Percentiles rank a stretch among this genome's conserved stretches.
These are phyloP conservation scores for Sphagnurus paluster DNA, from an alignment of 1,284 basidiomycete genomes.

Conservation along the genomic window DNA sequence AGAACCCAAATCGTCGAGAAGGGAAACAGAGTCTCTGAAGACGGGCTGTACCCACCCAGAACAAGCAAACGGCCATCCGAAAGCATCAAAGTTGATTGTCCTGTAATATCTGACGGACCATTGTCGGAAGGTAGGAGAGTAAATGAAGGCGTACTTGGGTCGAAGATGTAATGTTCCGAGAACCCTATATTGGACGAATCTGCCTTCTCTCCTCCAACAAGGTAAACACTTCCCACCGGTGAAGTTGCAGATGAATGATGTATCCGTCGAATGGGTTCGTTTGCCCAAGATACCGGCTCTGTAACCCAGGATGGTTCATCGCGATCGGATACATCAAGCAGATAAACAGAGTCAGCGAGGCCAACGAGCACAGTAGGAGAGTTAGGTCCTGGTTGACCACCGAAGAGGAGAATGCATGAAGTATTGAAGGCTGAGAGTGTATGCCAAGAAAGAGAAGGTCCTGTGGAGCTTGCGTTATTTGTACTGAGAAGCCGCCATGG, in stretches of 20 bases:
- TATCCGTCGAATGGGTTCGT: slow-evolving; percentile 71
- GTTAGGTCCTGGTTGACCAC: slow-evolving; percentile 69
- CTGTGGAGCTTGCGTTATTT: slow-evolving; percentile 43
- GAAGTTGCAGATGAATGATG: slow-evolving; percentile 63
- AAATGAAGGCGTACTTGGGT: slow-evolving; percentile 53
- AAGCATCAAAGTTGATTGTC: slow-evolving; percentile 70
- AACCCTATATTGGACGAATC: slow-evolving; percentile 73
- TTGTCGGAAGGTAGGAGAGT: slow-evolving; percentile 49
- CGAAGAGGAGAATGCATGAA: slow-evolving; percentile 63
- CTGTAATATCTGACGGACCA: slow-evolving; percentile 67
- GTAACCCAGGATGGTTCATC: slow-evolving; percentile 45
- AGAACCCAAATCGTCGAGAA: slow-evolving; percentile 65
- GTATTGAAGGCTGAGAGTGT: slow-evolving; percentile 66
- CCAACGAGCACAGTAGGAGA: slow-evolving; percentile 53
- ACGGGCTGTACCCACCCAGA: slow-evolving; percentile 70
- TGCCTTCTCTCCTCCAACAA: slow-evolving; percentile 75
- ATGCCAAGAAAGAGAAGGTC: slow-evolving; percentile 78
- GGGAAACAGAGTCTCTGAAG: slow-evolving; percentile 47
- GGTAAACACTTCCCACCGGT: slow-evolving; percentile 50
- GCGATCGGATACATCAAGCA: slow-evolving; percentile 47
- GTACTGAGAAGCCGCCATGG: slow-evolving; percentile 64
- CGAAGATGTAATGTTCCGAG: slow-evolving; percentile 66
- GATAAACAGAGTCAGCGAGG: slow-evolving; percentile 60
- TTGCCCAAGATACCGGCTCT: slow-evolving; percentile 56
- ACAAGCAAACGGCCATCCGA: slow-evolving; percentile 70